Evolutionary conservation across 2,329 filamentous ascomycete genomes (phyloP).

Genomic region (Rhexocercosporidium sp.): DNA sequence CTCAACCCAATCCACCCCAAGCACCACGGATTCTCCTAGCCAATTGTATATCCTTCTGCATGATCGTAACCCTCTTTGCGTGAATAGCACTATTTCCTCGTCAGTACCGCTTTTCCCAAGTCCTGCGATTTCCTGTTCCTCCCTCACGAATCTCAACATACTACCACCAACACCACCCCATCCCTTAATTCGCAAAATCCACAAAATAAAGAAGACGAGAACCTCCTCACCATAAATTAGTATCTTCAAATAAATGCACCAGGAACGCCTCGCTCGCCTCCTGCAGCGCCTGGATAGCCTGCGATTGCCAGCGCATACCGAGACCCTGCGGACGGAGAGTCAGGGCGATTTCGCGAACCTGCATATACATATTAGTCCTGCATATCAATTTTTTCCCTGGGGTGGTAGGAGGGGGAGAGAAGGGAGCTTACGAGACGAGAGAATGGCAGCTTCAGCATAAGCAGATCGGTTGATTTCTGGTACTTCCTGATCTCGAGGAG

Average conservation of each 20-base stretch:
- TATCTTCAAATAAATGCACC: constrained; percentile 95
- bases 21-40: constrained; percentile 79
- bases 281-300: constrained; percentile 90
- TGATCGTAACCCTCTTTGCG: constrained; percentile 94
- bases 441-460: constrained; percentile 82
- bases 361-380: not conserved
- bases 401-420: not conserved
- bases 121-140: not conserved
- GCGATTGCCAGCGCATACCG: constrained; percentile 92
- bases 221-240: constrained; percentile 72
- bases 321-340: constrained; percentile 64
- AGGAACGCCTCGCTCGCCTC: constrained; percentile 97
- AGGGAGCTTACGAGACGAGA: constrained; percentile 66
- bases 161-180: not conserved
- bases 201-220: not conserved
- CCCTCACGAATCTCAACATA: not conserved
- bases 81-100: constrained; percentile 71
- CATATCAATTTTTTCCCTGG: not conserved
- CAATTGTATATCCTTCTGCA: constrained; percentile 97
- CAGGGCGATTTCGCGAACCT: constrained; percentile 76
- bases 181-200: not conserved
- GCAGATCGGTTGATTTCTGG: constrained; percentile 86
- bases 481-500: constrained; percentile 91
- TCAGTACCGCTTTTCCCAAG: not conserved
- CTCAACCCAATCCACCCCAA: constrained; percentile 71